Evolutionary conservation across 2,329 filamentous ascomycete genomes (phyloP).

Genomic region (Cercospora berteroae): DNA sequence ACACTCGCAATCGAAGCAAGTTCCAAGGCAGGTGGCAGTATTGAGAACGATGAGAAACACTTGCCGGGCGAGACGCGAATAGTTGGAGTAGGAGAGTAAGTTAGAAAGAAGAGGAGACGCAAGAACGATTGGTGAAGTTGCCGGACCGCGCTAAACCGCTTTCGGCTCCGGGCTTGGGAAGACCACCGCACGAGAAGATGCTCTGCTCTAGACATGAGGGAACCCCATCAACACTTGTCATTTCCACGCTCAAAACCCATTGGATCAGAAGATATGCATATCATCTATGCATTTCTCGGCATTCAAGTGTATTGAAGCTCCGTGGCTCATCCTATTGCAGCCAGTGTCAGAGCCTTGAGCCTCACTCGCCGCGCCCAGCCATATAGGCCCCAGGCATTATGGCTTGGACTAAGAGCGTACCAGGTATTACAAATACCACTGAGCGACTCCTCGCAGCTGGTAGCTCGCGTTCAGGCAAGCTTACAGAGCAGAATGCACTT

Average conservation of each 20-base stretch:
- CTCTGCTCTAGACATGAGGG: neutral
- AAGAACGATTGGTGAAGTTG: no score
- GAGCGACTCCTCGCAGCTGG: neutral
- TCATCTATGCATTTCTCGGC: constrained; percentile 13
- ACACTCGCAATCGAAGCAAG: no score
- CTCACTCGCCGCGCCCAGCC: constrained; percentile 11
- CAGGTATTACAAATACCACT: neutral
- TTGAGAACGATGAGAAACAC: no score
- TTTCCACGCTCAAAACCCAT: constrained; percentile 17
- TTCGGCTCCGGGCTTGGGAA: constrained; percentile 3
- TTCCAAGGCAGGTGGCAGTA: no score
- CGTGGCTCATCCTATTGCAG: constrained; percentile 21
- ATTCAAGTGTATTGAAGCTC: constrained; percentile 23
- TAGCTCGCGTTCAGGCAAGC: neutral
- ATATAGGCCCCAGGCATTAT: constrained; percentile 8
- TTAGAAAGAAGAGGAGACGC: no score
- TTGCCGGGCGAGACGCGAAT: no score
- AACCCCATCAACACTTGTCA: constrained; percentile 14
- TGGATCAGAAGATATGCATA: constrained; percentile 12
- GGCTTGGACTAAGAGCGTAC: neutral
- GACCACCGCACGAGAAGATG: constrained; percentile 7
- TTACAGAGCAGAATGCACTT: neutral
- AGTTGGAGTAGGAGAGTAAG: no score
- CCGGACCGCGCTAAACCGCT: constrained; percentile 10
- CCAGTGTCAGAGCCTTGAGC: constrained; percentile 18